These are phyloP conservation scores for Trichoderma sp. DNA, from an alignment of 2,329 filamentous ascomycete genomes.

Conservation along the genomic window DNA sequence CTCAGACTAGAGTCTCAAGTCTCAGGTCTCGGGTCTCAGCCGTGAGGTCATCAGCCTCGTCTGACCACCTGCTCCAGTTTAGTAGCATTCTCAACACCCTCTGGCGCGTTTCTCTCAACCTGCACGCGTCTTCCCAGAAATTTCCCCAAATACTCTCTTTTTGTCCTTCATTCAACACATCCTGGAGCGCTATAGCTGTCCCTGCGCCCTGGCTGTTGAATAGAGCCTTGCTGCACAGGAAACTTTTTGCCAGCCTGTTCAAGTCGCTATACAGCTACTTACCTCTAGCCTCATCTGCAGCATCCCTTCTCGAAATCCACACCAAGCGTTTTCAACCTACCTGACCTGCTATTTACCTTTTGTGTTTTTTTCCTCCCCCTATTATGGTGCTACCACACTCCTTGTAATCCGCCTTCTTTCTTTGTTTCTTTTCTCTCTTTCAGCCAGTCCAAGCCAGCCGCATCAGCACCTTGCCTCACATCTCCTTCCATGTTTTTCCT, in stretches of 20 bases:
- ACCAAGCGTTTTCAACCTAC: conserved; percentile 5
- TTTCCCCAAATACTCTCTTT: not conserved
- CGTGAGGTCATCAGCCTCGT: conserved; percentile 28
- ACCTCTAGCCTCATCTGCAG: not conserved
- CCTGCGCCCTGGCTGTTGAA: not conserved
- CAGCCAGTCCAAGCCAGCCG: conserved; percentile 15
- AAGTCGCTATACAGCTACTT: not conserved
- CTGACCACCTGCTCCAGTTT: conserved; percentile 26
- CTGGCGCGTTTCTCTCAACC: conserved; percentile 1
- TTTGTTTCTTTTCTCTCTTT: conserved; percentile 4
- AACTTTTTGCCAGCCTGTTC: not conserved
- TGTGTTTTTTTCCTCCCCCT: not conserved
- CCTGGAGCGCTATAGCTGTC: not conserved
- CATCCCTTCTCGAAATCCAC: conserved; percentile 12
- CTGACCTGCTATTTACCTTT: not conserved
- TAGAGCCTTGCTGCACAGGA: conserved; percentile 10
- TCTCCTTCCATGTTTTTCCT: conserved; percentile 29
- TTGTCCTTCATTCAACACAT: conserved; percentile 2
- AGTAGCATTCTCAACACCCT: conserved; percentile 9
- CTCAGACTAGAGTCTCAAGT: not conserved
- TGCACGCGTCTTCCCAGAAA: conserved; percentile 1
- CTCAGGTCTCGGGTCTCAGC: conserved; percentile 22
- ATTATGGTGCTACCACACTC: conserved; percentile 22
- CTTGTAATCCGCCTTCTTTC: conserved; percentile 15
- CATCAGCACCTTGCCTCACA: not conserved